Evolutionary conservation across 108 stramenopile genomes (phyloP).

Genomic region (Cyclotella atomus): DNA sequence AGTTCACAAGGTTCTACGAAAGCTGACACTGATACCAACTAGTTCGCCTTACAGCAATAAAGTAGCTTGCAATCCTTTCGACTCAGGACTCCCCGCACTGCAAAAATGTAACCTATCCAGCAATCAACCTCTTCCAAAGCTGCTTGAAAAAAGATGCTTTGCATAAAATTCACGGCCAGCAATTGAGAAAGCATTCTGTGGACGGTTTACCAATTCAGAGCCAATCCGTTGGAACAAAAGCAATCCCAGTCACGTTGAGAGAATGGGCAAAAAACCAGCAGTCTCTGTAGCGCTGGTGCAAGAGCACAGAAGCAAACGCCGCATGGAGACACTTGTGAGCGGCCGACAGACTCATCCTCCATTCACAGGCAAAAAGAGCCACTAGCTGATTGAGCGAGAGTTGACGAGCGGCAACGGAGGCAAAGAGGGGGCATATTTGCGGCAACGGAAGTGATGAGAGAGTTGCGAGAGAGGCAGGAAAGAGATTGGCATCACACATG

Average conservation of each 20-base stretch:
- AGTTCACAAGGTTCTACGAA: not conserved
- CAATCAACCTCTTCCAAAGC: not conserved
- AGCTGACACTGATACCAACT: too few relatives aligned
- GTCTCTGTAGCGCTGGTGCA: not conserved
- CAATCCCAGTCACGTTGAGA: not conserved
- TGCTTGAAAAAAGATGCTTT: not conserved
- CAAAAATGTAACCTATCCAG: not conserved
- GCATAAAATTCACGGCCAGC: not conserved
- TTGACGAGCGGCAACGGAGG: not conserved
- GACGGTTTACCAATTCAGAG: not conserved
- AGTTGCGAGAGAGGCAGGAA: not conserved
- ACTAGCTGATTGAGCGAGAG: not conserved
- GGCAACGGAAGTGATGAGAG: not conserved
- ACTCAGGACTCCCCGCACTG: not conserved
- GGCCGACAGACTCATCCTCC: not conserved
- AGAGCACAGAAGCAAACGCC: not conserved
- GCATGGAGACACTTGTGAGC: not conserved
- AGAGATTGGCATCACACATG: not conserved
- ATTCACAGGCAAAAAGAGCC: not conserved
- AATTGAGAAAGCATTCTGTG: slow-evolving; percentile 1
- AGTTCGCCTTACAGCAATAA: too few relatives aligned
- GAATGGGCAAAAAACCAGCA: not conserved
- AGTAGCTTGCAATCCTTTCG: not conserved
- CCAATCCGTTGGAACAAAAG: not conserved
- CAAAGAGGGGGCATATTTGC: not conserved